Conservation (phyloP, 1,284 basidiomycete genomes). For the Amylostereum areolatum region DNA sequence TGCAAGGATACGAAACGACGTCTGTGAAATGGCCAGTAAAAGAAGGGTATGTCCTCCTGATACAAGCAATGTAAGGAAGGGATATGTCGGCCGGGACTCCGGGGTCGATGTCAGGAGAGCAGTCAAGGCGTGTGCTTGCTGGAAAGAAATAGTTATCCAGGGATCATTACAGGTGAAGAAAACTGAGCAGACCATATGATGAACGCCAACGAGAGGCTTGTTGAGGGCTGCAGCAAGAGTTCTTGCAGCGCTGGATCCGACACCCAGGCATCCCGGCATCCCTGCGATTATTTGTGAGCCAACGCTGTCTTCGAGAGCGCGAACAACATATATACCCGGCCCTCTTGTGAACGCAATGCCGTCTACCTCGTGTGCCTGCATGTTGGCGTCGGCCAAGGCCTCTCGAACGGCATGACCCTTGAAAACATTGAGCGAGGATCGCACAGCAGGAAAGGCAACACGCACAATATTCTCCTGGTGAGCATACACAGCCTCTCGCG, state of each 20-base stretch:
- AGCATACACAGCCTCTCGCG: slow-evolving; percentile 65
- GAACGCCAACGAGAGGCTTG: slow-evolving; percentile 83
- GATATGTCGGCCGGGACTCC: slow-evolving; percentile 57
- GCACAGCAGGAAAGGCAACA: slow-evolving; percentile 6
- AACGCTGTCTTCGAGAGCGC: background rate
- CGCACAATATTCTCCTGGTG: slow-evolving; percentile 76
- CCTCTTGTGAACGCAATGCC: slow-evolving; percentile 90
- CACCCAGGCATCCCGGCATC: slow-evolving; percentile 75
- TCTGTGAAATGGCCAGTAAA: slow-evolving; percentile 60
- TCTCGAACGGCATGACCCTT: slow-evolving; percentile 70
- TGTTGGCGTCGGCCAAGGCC: slow-evolving; percentile 60
- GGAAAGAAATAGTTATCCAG: slow-evolving; percentile 5
- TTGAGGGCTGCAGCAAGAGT: slow-evolving; percentile 69
- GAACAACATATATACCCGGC: slow-evolving; percentile 50
- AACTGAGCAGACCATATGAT: slow-evolving; percentile 75
- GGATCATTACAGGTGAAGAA: background rate
- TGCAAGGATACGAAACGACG: slow-evolving; percentile 66
- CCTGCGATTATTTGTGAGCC: slow-evolving; percentile 31
- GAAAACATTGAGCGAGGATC: background rate
- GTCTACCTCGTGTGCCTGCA: slow-evolving; percentile 62
- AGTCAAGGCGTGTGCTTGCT: slow-evolving; percentile 95
- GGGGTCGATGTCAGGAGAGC: slow-evolving; percentile 63
- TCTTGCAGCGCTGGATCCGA: slow-evolving; percentile 76
- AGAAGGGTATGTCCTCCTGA: slow-evolving; percentile 91
- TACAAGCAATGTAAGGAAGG: slow-evolving; percentile 83